Evolutionary conservation across 1,284 basidiomycete genomes (phyloP), one percentile per base, ranked within the genome.

Genomic region (Ustilago sp.): DNA sequence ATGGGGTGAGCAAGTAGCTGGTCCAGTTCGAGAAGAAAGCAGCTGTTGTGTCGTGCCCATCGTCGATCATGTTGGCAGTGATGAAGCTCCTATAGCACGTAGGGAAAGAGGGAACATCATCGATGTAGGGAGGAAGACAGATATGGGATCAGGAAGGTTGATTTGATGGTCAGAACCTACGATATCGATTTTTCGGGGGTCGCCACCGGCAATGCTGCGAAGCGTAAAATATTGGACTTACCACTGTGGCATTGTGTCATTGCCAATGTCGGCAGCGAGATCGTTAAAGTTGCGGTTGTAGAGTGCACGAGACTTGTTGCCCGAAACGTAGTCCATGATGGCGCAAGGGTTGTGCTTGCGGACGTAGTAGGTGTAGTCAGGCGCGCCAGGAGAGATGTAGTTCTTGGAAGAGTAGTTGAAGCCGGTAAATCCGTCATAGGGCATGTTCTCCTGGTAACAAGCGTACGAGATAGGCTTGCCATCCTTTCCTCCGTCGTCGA

Each of bases 281-380:
- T 90, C 88, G 67, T 91, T 91, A 83, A 91, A 92, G 86, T 91
- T 92, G 57, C 91, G 89, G 63, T 90, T 88, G 59, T 62, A 57
- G n/a, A 85, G 71, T 7, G 88, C 87, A 36, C 90, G 89, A 1
- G 66, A 65, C 61, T 64, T 58, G 74, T 76, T 71, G 43, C 90
- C 85, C 0, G 88, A 89, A 83, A 91, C 87, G 83, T 85, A 89
- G 69, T 77, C 77, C 51, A 55, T 59, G 23, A 91, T 87, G 59
- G 89, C 87, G 56, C 89, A 86, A 0, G 90, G 90, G 83, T 91
- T 90, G 59, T 81, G 79, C 64, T 81, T 81, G 28, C 79, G 63
- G 5, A 76, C 79, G 57, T 81, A 83, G 65, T 82, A 83, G 17
- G 88, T 88, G 78, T 89, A 88, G 13, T 72, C 68, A n/a, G 87